These are phyloP conservation scores for Phaeophleospora eucalypticola DNA, from an alignment of 2,329 filamentous ascomycete genomes.

Conservation along the genomic window DNA sequence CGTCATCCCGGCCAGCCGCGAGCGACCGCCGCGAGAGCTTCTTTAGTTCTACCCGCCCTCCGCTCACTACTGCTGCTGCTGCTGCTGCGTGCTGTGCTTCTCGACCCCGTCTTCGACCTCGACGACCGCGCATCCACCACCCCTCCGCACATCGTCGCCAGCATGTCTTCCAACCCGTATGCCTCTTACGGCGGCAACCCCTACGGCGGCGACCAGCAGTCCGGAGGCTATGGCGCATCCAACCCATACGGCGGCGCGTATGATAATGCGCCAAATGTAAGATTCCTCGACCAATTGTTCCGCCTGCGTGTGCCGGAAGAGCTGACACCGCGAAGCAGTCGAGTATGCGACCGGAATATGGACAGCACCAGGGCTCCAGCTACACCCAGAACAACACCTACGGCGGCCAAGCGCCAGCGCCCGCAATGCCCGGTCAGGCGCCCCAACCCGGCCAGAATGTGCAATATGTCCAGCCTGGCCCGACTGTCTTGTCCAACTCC, in stretches of 20 bases:
- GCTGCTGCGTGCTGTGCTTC: slow-evolving; percentile 1
- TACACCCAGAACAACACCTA: slow-evolving; percentile 7
- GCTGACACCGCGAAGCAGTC: slow-evolving; percentile 4
- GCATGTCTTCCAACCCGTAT: slow-evolving; percentile 59
- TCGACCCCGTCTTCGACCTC: slow-evolving; percentile 3
- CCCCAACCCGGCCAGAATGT: slow-evolving; percentile 50
- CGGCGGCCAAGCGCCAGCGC: slow-evolving; percentile 11
- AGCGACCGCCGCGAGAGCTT: neutral
- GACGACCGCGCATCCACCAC: slow-evolving; percentile 6
- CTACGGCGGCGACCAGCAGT: slow-evolving; percentile 62
- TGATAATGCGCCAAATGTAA: slow-evolving; percentile 5
- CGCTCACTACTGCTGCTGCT: neutral
- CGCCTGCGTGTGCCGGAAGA: neutral
- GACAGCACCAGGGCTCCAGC: slow-evolving; percentile 7
- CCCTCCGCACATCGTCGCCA: slow-evolving; percentile 10
- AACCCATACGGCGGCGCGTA: slow-evolving; percentile 27
- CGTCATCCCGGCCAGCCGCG: neutral
- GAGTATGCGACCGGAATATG: slow-evolving; percentile 1
- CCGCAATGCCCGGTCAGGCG: slow-evolving; percentile 36
- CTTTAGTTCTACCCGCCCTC: neutral
- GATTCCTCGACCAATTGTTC: neutral
- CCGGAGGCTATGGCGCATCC: neutral
- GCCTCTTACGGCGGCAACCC: slow-evolving; percentile 55
- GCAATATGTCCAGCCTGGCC: slow-evolving; percentile 40
- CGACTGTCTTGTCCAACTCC: slow-evolving; percentile 53